Percentiles rank a stretch among this genome's conserved stretches.
Evolutionary conservation across 306 rosid genomes (phyloP).

Genomic region (Lathyrus tuberosus): DNA sequence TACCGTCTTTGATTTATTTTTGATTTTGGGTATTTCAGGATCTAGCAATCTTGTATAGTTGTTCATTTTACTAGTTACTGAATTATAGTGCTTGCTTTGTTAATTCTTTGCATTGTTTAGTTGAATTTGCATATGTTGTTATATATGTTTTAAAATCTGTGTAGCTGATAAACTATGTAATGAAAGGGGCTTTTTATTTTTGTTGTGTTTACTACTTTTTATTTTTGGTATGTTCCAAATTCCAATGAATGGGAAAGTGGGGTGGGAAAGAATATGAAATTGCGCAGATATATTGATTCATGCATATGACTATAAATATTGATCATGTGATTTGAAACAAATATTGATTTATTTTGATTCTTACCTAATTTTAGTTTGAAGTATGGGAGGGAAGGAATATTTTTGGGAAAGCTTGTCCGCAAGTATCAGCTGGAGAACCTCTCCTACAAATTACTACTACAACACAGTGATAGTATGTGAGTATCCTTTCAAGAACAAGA

Average conservation of each 20-base stretch:
- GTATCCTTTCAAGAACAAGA: no score
- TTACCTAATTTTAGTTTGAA: constrained; percentile 58
- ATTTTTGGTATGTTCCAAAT: constrained; percentile 32
- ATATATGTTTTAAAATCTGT: background rate
- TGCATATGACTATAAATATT: constrained; percentile 24
- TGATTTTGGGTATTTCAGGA: background rate
- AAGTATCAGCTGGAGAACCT: no score
- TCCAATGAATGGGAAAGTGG: constrained; percentile 2
- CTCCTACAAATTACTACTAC: no score
- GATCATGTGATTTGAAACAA: constrained; percentile 29
- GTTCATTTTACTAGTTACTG: background rate
- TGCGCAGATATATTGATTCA: background rate
- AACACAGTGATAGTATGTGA: no score
- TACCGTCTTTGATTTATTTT: background rate
- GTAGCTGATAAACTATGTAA: background rate
- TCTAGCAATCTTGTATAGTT: background rate
- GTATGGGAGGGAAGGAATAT: constrained; percentile 93
- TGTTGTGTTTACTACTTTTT: background rate
- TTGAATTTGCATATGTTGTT: constrained; percentile 10
- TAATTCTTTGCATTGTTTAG: constrained; percentile 29
- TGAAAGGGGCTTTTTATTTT: constrained; percentile 2
- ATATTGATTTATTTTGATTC: constrained; percentile 24
- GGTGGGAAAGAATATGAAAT: constrained; percentile 8
- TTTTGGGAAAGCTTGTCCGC: no score
- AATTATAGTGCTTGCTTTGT: background rate